Evolutionary conservation across 495 filamentous ascomycete genomes (phyloP), one percentile per base, ranked within the genome.

Genomic region (Penicillium bialowiezense): DNA sequence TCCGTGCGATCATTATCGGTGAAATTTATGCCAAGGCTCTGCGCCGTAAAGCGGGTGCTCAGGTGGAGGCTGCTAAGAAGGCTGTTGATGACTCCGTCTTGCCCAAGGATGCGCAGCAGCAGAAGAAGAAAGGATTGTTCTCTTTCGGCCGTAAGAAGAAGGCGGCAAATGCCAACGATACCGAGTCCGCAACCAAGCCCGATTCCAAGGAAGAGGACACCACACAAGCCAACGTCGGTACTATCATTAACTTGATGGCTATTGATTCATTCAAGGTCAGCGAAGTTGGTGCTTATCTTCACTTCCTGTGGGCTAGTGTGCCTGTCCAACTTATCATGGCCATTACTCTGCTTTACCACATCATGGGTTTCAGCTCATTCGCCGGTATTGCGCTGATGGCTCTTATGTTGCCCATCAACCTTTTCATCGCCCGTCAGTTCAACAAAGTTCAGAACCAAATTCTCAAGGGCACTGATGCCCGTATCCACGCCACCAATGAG

Each of bases 181-280:
- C 59, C 7, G 64, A 71, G 31, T 37, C 44, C 35, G 52, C 63
- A 41, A 55, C 65, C 24, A 68, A 69, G 26, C 74, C 72, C 7
- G 69, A 70, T 3, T 46, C 67, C 12, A 60, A 73, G 18, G 51
- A 67, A 39, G 70, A 60, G 6, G 72, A 77, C 7, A 54, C 74
- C 2, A 81, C 86, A 26, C 88, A 95, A 67, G 93, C 88, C 15
- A 96, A 95, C 54, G 76, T 91, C 47, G 95, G 95, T 48, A 93
- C 91, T 18, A 96, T 99, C 63, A 97, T 97, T 71, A 99, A 97
- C 63, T 69, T 99, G 54, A 99, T 99, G 95, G 85, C 95, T 8
- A 95, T 99, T 44, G 95, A 99, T 75, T 96, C 93, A 26, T 97
- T 97, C 80, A 99, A 99, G 70, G 88, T 97, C 41, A 89, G 89